These are phyloP conservation scores for Ananas comosus DNA, from an alignment of 176 grass and related monocot genomes.

Conservation along the genomic window DNA sequence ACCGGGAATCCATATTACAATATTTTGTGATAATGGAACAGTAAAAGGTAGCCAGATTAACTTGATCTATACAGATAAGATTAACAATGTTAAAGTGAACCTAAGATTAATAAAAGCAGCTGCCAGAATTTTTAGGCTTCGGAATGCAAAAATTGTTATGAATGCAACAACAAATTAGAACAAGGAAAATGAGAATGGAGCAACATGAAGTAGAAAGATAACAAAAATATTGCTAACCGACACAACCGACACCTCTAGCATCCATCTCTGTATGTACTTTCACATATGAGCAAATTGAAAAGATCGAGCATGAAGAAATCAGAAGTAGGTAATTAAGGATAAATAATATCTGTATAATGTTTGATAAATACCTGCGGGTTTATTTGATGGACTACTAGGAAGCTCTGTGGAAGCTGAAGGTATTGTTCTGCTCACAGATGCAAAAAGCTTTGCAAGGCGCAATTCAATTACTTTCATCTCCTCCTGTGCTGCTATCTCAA, in stretches of 20 bases:
- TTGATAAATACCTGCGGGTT: slow-evolving; percentile 46
- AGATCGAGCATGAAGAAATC: not conserved
- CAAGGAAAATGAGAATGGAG: not conserved
- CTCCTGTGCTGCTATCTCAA: slow-evolving; percentile 82
- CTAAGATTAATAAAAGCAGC: no score
- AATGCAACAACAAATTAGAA: not conserved
- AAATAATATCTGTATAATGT: not conserved
- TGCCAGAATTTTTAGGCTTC: no score
- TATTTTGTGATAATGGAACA: not conserved
- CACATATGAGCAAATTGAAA: not conserved
- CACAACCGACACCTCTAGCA: not conserved
- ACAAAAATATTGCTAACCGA: not conserved
- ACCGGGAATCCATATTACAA: no score
- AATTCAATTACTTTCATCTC: slow-evolving; percentile 82
- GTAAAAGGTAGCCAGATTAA: not conserved
- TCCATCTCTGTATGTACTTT: not conserved
- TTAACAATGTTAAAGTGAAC: no score
- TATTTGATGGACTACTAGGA: slow-evolving; percentile 25
- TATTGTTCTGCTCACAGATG: slow-evolving; percentile 24
- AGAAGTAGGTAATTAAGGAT: slow-evolving; percentile 4
- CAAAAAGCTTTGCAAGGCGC: slow-evolving; percentile 65
- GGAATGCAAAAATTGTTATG: no score
- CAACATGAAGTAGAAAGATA: not conserved
- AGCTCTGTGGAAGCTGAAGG: slow-evolving; percentile 7
- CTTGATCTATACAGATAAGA: not conserved